A percentile compares a stretch with the other conserved stretches of the same genome.
phyloP scores from a whole-genome alignment of 2,329 filamentous ascomycete species.

The Neoarthrinium moseri region DNA sequence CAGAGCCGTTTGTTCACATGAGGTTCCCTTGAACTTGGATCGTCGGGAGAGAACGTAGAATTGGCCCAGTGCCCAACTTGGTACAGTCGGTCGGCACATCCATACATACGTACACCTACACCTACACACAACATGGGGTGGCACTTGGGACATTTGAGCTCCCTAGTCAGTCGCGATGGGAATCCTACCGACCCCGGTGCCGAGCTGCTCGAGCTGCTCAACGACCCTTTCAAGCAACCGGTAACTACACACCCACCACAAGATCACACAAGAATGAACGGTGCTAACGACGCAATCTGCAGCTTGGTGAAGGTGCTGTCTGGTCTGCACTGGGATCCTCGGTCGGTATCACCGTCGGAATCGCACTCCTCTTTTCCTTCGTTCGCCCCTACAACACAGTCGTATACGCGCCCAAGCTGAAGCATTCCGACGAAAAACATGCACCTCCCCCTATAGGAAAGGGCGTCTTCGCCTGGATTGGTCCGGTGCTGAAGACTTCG shows the following conservation, averaged over 20 bases:
- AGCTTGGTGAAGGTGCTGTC: constrained; percentile 60
- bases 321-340: constrained; percentile 80
- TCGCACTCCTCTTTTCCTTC: constrained; percentile 82
- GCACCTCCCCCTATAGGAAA: constrained; percentile 83
- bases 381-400: constrained; percentile 87
- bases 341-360: constrained; percentile 68
- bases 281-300: constrained; percentile 11
- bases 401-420: constrained; percentile 91
- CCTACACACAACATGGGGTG: constrained; percentile 1
- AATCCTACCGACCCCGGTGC: constrained; percentile 30
- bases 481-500: constrained; percentile 72
- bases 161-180: constrained; percentile 15
- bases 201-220: constrained; percentile 47
- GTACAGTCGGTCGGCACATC: no score
- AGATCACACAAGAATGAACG: background rate
- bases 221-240: constrained; percentile 48
- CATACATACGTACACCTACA: no score
- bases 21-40: no score
- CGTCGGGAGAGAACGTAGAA: no score
- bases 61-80: no score
- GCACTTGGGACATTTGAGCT: constrained; percentile 10
- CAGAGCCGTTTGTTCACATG: no score
- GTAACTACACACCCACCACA: constrained; percentile 29
- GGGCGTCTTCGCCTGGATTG: constrained; percentile 84
- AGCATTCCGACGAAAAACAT: constrained; percentile 88